Evolutionary conservation across 129 eudicot species (phyloP).

Genomic region (Apium graveolens): DNA sequence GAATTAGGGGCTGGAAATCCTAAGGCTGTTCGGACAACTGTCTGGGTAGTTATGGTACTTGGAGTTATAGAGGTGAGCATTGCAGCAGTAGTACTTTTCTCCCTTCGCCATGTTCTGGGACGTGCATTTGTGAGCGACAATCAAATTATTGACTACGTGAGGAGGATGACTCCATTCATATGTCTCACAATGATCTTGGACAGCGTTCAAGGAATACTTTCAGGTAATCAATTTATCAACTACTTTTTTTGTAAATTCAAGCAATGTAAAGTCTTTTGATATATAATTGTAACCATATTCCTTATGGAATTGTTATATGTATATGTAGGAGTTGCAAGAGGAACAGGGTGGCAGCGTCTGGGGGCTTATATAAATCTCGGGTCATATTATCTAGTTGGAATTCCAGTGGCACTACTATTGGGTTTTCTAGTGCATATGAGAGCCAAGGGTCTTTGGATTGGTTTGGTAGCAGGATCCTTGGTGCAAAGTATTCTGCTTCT

Average conservation of each 20-base stretch:
- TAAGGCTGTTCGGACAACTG: slow-evolving; percentile 17
- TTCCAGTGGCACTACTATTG: slow-evolving; percentile 25
- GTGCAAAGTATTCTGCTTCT: slow-evolving; percentile 23
- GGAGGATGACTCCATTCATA: slow-evolving; percentile 9
- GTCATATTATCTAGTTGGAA: slow-evolving; percentile 32
- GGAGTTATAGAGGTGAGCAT: slow-evolving; percentile 21
- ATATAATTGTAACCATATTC: background rate
- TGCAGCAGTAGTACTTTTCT: slow-evolving; percentile 8
- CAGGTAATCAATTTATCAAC: slow-evolving; percentile 11
- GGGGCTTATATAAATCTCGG: slow-evolving; percentile 43
- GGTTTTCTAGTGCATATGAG: slow-evolving; percentile 27
- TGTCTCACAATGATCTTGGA: slow-evolving; percentile 29
- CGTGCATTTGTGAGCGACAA: slow-evolving; percentile 22
- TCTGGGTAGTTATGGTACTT: slow-evolving; percentile 21
- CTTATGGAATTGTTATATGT: background rate
- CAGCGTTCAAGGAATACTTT: slow-evolving; percentile 22
- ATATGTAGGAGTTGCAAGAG: slow-evolving; percentile 36
- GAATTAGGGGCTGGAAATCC: slow-evolving; percentile 29
- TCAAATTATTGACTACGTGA: slow-evolving; percentile 22
- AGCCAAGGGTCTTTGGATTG: slow-evolving; percentile 42
- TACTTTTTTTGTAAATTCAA: background rate
- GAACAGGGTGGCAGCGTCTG: slow-evolving; percentile 30
- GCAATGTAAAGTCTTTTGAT: background rate
- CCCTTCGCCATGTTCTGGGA: slow-evolving; percentile 9
- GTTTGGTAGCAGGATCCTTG: slow-evolving; percentile 22